Base-by-base conservation (phyloP, 2,329 filamentous ascomycete genomes). In the Remersonia thermophila region DNA sequence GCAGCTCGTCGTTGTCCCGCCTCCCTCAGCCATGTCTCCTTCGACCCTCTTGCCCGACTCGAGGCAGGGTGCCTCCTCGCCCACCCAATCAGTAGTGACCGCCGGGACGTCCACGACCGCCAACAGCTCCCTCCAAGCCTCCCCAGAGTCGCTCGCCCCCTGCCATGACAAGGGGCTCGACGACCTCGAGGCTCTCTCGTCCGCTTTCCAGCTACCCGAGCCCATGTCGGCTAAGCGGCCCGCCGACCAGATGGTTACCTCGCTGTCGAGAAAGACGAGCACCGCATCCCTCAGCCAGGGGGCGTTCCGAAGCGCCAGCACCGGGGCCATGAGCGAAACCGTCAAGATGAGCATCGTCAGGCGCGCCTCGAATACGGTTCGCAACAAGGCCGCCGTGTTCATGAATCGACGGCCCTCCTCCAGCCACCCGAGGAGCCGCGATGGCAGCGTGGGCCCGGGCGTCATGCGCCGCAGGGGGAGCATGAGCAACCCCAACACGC, bases 391-490 rank as follows among this genome's bases (percentile, higher is more conserved):
- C 3, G 35, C 36, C 16, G 44, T 34, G 66, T 55, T 77, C 54
- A 61, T 59, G 27, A 71, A 79, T 41, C 76, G 86, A 44, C 73
- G 87, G 42, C 79, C 81, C 43, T 93, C 84, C 12, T 86, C 83
- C 3, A 79, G 79, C 1, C 73, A 81, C 30, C 73, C 81, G 14
- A 76, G 78, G 42, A 84, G 80, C 54, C 77, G 87, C 29, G 86
- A 95, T 53, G 79, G 83, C 43, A 95, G 87, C 54, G 80, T 86
- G 17, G 91, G 91, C 0, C 91, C 91, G 2, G 81, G 86, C 38
- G 82, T 94, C 35, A 75, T 93, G 58, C 77, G 89, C 43, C 73
- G 85, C 39, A 45, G 52, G 16, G 77, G 87, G 46, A 95, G 87
- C 57, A 86, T 93, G 57, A 83, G 75, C 46, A 80, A 80, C 6